phyloP scores from a whole-genome alignment of 208 protist species.

The Blastocrithidia nonstop region DNA sequence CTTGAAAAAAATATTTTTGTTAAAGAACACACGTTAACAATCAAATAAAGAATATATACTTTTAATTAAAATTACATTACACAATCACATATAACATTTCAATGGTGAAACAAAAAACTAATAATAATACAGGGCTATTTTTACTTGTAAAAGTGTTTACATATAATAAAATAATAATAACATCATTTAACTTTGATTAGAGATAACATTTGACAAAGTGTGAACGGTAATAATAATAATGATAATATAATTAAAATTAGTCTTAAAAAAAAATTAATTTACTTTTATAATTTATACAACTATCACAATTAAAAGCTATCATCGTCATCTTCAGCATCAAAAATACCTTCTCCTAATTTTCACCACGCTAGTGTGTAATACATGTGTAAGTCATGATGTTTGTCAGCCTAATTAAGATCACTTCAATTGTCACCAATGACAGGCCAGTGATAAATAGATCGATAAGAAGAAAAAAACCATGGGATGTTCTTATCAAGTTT shows the following conservation, averaged over 20 bases:
- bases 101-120: no score
- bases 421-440: conserved; percentile 76
- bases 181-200: no score
- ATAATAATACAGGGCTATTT: no score
- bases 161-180: no score
- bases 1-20: conserved; percentile 2
- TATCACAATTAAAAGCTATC: conserved; percentile 5
- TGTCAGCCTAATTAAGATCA: conserved; percentile 69
- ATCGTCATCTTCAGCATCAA: conserved; percentile 70
- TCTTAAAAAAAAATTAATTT: neutral
- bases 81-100: no score
- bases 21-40: no score
- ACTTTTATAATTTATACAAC: neutral
- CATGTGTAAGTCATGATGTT: conserved; percentile 83
- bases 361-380: conserved; percentile 85
- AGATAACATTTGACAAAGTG: conserved; percentile 1
- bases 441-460: conserved; percentile 84
- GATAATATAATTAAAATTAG: conserved; percentile 5
- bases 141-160: no score
- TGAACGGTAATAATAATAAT: conserved; percentile 4
- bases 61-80: no score
- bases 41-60: no score
- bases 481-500: conserved; percentile 83
- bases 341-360: conserved; percentile 80
- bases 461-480: conserved; percentile 85